These are phyloP conservation scores for Chlorella vulgaris DNA, from an alignment of 139 green algal genomes.

Conservation along the genomic window DNA sequence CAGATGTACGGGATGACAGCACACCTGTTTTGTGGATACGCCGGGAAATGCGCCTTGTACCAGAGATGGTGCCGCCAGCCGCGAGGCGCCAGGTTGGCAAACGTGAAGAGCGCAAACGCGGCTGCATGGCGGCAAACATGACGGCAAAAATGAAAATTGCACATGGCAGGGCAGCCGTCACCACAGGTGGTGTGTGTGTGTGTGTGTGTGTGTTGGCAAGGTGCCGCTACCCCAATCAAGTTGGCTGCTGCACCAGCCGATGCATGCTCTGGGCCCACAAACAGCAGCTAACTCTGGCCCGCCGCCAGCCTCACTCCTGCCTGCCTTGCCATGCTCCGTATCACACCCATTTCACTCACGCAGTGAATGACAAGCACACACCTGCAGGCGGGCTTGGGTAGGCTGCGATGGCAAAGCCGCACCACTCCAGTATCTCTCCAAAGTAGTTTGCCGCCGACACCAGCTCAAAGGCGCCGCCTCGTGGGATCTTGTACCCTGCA, in stretches of 20 bases:
- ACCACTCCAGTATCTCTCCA: conserved; percentile 61
- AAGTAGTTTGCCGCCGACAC: conserved; percentile 81
- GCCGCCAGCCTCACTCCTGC: no score
- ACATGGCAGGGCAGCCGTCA: no score
- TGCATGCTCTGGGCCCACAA: no score
- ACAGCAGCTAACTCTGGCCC: no score
- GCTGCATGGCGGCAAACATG: conserved; percentile 19
- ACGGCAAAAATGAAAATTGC: no score
- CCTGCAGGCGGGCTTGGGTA: conserved; percentile 9
- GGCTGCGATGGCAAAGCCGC: conserved; percentile 4
- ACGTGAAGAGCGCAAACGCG: conserved; percentile 75
- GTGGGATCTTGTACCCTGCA: conserved; percentile 79
- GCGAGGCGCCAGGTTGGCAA: conserved; percentile 67
- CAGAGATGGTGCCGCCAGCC: conserved; percentile 41
- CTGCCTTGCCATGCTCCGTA: no score
- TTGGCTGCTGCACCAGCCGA: no score
- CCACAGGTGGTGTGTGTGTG: no score
- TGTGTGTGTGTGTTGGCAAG: no score
- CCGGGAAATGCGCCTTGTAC: conserved; percentile 63
- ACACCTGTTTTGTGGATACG: conserved; percentile 54
- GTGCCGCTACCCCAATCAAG: no score
- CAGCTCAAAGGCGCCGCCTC: conserved; percentile 72
- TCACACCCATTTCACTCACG: no score
- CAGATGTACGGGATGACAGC: conserved; percentile 77
- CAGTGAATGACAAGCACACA: not conserved